Evolutionary conservation across 805 yeast species (phyloP), one percentile per base, ranked within the genome.

Genomic region (Candida peoriensis): DNA sequence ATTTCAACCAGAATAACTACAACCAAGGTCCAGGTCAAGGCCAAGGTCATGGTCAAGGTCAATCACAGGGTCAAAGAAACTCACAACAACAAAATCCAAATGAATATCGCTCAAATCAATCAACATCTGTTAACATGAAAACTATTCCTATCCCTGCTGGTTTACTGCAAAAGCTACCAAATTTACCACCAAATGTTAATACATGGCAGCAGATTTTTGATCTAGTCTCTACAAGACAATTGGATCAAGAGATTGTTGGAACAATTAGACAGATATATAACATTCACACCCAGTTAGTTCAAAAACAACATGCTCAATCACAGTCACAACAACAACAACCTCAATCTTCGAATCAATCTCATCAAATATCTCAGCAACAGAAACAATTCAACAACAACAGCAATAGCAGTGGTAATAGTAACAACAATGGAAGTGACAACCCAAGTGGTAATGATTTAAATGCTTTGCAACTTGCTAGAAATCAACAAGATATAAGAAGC

Each of bases 171-270:
- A 74, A 74, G 48, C 72, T 86, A 30, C 94, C 95, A 8, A 80
- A 74, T 30, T 64, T 86, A 22, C 96, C 96, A 0, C 79, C 80
- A 11, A 81, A 78, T 32, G 79, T 79, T 20, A 79, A 73, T 46
- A 84, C 94, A 6, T 88, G 96, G 96, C 74, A 76, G 16, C 84
- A 78, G 52, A 76, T 86, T 20, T 75, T 78, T 56, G 81, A 78
- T 27, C 70, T 78, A 46, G 58, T 77, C 28, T 72, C 75, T 43
- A 70, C 73, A 43, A 76, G 75, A 39, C 64, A 74, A 39, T 60
- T 84, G 25, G 76, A 83, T 2, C 70, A 73, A 6, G 70, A 76
- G 22, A 73, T 72, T 19, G 61, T 80, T 63, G 73, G 73, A 12
- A 56, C 72, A 17, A 76, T 84, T 28, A 78, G 75, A 53, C 80